Percentiles rank a stretch among this genome's conserved stretches.
phyloP scores from a whole-genome alignment of 768 basidiomycete genomes.

The Tulasnella sp. region DNA sequence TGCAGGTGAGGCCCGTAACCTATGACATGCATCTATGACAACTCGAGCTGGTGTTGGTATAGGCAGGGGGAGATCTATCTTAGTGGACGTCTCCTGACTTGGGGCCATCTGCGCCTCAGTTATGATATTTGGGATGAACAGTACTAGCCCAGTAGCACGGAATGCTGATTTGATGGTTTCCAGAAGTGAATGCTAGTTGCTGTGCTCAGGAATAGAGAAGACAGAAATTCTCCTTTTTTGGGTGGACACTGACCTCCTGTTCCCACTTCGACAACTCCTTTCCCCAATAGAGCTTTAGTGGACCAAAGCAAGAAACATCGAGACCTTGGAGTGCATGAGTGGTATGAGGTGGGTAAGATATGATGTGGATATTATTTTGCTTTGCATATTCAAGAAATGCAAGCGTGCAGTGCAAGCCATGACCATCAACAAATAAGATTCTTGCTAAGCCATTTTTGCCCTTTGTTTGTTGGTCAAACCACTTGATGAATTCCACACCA shows the following conservation, averaged over 20 bases:
- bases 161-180: conserved; percentile 30
- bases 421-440: conserved; percentile 35
- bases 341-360: conserved; percentile 35
- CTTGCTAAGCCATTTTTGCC: conserved; percentile 24
- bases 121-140: conserved; percentile 28
- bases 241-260: conserved; percentile 17
- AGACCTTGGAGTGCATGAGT: conserved; percentile 26
- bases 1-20: neutral
- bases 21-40: neutral
- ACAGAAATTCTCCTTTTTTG: conserved; percentile 31
- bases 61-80: neutral
- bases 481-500: conserved; percentile 28
- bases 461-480: conserved; percentile 27
- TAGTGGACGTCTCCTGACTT: neutral
- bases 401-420: conserved; percentile 32
- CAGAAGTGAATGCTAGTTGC: conserved; percentile 21
- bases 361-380: conserved; percentile 28
- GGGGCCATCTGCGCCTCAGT: conserved; percentile 21
- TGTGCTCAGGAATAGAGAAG: conserved; percentile 28
- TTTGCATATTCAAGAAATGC: conserved; percentile 31
- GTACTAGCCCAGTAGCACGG: conserved; percentile 29
- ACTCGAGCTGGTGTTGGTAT: neutral
- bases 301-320: conserved; percentile 14
- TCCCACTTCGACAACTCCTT: conserved; percentile 25
- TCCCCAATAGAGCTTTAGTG: conserved; percentile 25